Conservation (phyloP, 768 basidiomycete species). For the Termitomyces sp. region DNA sequence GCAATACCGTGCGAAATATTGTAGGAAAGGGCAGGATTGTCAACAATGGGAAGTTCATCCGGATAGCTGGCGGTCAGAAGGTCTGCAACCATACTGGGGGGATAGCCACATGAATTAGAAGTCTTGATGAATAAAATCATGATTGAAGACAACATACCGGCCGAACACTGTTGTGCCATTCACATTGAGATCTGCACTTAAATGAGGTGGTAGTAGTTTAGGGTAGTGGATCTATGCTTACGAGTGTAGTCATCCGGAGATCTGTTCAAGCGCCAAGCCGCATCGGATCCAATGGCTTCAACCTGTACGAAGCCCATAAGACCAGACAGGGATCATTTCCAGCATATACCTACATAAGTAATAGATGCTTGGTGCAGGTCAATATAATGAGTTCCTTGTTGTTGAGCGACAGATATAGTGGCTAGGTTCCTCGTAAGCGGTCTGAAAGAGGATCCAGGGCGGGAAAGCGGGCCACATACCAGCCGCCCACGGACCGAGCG, state of each 20-base stretch:
- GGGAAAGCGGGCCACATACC: constrained; percentile 13
- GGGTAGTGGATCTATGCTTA: constrained; percentile 8
- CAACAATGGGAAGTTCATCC: constrained; percentile 27
- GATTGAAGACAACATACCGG: not conserved
- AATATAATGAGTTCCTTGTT: constrained; percentile 30
- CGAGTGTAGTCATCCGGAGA: constrained; percentile 32
- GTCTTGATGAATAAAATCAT: too few relatives aligned
- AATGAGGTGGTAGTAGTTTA: not conserved
- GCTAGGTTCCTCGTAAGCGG: constrained; percentile 15
- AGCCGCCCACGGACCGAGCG: constrained; percentile 31
- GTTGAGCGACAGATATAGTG: constrained; percentile 27
- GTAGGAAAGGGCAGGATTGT: constrained; percentile 28
- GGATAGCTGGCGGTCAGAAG: constrained; percentile 29
- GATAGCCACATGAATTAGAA: not conserved
- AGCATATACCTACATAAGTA: constrained; percentile 18
- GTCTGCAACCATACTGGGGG: constrained; percentile 29
- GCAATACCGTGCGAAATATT: constrained; percentile 33
- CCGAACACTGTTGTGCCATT: not conserved
- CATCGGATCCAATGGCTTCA: constrained; percentile 33
- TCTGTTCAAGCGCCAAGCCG: constrained; percentile 32
- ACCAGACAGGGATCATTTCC: not conserved
- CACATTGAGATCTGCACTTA: not conserved
- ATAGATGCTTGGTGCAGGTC: constrained; percentile 34
- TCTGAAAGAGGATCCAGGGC: not conserved
- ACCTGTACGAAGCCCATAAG: constrained; percentile 17